phyloP scores from a whole-genome alignment of 768 basidiomycete species.

The Boletus coccyginus region DNA sequence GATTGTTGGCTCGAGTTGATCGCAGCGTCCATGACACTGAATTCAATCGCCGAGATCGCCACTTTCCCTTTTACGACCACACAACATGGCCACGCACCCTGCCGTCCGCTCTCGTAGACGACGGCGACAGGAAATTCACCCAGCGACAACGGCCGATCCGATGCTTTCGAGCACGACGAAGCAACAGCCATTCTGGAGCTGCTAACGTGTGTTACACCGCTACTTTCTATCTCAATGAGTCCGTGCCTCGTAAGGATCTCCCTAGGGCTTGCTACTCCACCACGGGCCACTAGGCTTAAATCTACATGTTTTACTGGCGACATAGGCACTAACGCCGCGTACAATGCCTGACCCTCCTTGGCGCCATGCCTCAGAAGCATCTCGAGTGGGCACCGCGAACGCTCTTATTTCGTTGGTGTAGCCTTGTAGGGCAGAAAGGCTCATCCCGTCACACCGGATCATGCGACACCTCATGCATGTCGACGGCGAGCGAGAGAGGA shows the following conservation, averaged over 20 bases:
- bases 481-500: slow-evolving; percentile 23
- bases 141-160: slow-evolving; percentile 38
- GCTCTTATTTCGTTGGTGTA: slow-evolving; percentile 4
- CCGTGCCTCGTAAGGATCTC: too few relatives aligned
- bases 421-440: slow-evolving; percentile 16
- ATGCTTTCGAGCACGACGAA: slow-evolving; percentile 68
- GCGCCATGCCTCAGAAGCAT: not conserved
- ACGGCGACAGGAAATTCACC: not conserved
- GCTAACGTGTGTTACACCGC: too few relatives aligned
- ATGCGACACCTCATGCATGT: slow-evolving; percentile 4
- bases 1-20: not conserved
- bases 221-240: too few relatives aligned
- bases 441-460: slow-evolving; percentile 22
- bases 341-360: slow-evolving; percentile 9
- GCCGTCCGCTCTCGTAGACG: slow-evolving; percentile 58
- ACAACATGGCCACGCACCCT: slow-evolving; percentile 51
- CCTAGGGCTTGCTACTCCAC: too few relatives aligned
- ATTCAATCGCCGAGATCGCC: slow-evolving; percentile 35
- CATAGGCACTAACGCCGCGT: slow-evolving; percentile 16
- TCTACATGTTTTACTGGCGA: not conserved
- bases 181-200: slow-evolving; percentile 26
- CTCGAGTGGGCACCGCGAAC: slow-evolving; percentile 23
- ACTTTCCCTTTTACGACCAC: slow-evolving; percentile 24
- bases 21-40: slow-evolving; percentile 5
- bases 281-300: too few relatives aligned